Base-by-base conservation (phyloP, 2,329 filamentous ascomycete species). In the Clarireedia homoeocarpa region DNA sequence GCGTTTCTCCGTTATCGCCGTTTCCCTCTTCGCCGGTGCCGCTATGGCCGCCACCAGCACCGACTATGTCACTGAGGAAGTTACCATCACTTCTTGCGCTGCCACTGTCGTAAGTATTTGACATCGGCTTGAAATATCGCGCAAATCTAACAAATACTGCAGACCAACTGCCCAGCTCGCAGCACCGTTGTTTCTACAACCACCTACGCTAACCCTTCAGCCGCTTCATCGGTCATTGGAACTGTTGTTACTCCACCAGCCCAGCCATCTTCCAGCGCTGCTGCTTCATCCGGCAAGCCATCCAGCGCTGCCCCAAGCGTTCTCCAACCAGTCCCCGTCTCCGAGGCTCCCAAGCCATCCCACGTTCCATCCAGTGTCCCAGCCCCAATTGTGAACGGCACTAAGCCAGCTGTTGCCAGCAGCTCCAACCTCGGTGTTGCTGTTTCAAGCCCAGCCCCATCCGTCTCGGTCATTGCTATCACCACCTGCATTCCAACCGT, bases 1-100 rank as follows among this genome's bases (percentile, higher is more conserved):
- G 53, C 55, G 52, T 55, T 62, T 62, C 58, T 58, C 58, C 54
- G 44, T 58, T 30, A 15, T 60, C 39, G 52, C 58, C 49, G 58
- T n/a, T 50, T 46, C 57, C 24, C 12, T 51, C 24, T 58, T 59
- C 46, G 58, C 51, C n/a, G 51, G 39, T 49, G 58, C 58, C 50
- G 49, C 44, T 17, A 51, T 57, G 48, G 57, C 55, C 36, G 34
- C 36, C 24, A 58, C 55, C 5, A 55, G 40, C 44, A 53, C 51
- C 38, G 51, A 57, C 50, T 53, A 52, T 34, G 38, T 52, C 38
- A 59, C 57, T 14, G 53, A 56, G 48, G 48, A 53, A 40, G 36
- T 53, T 30, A 59, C 58, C 39, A 59, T 51, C 40, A 54, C 55
- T 36, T 48, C 46, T 6, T 59, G 55, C 44, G 55, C 55, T 26